These are phyloP conservation scores for Clausena lansium DNA, from an alignment of 345 rosid species.

Conservation along the genomic window DNA sequence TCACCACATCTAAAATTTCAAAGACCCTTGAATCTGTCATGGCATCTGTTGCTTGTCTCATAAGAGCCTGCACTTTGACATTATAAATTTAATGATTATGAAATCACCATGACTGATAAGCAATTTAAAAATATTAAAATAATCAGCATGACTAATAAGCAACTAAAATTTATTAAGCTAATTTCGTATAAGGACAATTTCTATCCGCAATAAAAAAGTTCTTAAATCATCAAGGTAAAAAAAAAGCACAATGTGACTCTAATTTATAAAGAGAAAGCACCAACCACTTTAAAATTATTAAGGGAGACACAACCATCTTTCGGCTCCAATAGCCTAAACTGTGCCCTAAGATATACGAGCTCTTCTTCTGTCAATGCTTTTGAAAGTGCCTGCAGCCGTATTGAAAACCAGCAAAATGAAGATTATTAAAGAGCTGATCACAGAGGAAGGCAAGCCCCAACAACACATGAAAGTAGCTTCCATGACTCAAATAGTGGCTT, in stretches of 20 bases:
- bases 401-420: constrained; percentile 6
- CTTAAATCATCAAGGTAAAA: background rate
- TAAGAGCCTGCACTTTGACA: constrained; percentile 58
- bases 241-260: background rate
- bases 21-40: constrained; percentile 79
- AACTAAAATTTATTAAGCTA: background rate
- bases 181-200: background rate
- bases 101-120: constrained; percentile 1
- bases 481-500: background rate
- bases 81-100: constrained; percentile 4
- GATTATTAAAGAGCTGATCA: background rate
- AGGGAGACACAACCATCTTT: constrained; percentile 70
- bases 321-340: constrained; percentile 81
- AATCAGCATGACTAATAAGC: background rate
- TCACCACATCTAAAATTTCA: constrained; percentile 70
- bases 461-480: background rate
- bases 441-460: background rate
- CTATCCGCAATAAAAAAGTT: background rate
- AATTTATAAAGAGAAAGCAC: background rate
- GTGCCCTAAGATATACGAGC: constrained; percentile 72
- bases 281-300: constrained; percentile 67
- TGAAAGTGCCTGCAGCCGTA: constrained; percentile 71
- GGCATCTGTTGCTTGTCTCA: constrained; percentile 67
- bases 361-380: constrained; percentile 87
- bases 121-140: constrained; percentile 1